Base-by-base conservation (phyloP, 148 eudicot genomes). In the Rhododendron molle region DNA sequence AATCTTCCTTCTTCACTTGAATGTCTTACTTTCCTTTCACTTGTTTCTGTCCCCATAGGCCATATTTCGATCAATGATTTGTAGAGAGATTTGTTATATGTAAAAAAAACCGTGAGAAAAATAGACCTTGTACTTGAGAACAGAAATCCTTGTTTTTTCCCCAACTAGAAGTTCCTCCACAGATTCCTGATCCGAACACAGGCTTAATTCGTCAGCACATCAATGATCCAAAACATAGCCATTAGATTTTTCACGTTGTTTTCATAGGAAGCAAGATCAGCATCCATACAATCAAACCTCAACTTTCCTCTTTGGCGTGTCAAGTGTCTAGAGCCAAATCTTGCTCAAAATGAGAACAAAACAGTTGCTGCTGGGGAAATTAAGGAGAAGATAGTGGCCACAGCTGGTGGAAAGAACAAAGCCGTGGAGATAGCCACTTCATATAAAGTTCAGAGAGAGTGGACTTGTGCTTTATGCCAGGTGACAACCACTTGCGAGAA, bases 391-490 rank as follows among this genome's bases (percentile, higher is more conserved):
- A 47, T 60, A 10, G 78, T 4, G 18, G 78, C 16, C 3, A 7
- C 78, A 44, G 40, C 23, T 10, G 43, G 11, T 11, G 85, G 10
- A 30, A 43, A 69, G 16, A 47, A 67, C 60, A 28, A 83, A 67
- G 78, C 49, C 15, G 9, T 2, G n/a, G 78, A 69, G 85, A 11
- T 38, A 21, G 36, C 56, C 20, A 36, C 26, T 60, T 58, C 69
- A 30, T 73, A 83, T 40, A 46, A 76, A 18, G 69, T 83, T 78
- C 88, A 77, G 81, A 84, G 34, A 47, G 86, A 69, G 52, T 87
- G 86, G 88, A 71, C 86, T 44, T 87, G 88, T 67, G 80, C 86
- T 15, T 46, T 83, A 12, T 79, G 88, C 54, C 78, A 78, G 71
- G 58, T 87, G 65, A 83, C 44, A 49, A 79, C 58, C 46, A 0